These are phyloP conservation scores for Umbelopsis ramanniana DNA, from an alignment of 192 early-diverging fungal genomes.

Conservation along the genomic window DNA sequence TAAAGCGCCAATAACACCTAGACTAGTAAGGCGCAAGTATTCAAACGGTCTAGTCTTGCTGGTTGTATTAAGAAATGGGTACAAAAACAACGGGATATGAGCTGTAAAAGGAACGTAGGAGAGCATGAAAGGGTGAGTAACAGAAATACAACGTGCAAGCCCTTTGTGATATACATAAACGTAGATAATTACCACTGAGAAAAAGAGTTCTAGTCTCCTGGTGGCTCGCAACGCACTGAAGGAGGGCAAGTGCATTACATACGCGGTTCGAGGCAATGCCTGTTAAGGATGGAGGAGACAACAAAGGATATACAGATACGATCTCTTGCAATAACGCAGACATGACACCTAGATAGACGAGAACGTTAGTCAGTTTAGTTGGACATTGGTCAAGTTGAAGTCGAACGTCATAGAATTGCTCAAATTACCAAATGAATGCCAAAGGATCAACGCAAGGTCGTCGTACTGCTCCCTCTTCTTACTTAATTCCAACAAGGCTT, in stretches of 20 bases:
- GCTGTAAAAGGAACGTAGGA: constrained; percentile 56
- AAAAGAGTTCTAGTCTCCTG: constrained; percentile 86
- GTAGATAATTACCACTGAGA: constrained; percentile 62
- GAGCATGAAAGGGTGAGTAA: constrained; percentile 25
- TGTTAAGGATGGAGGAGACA: constrained; percentile 86
- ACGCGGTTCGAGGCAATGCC: constrained; percentile 92
- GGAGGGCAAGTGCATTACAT: constrained; percentile 92
- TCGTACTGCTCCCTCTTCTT: constrained; percentile 95
- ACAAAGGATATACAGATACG: constrained; percentile 90
- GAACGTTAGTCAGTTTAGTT: neutral
- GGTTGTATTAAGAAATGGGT: constrained; percentile 96
- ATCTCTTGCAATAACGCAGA: constrained; percentile 95
- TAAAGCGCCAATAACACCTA: constrained; percentile 95
- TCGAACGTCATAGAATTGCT: too few relatives aligned
- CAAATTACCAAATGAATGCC: constrained; percentile 89
- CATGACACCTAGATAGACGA: constrained; percentile 74
- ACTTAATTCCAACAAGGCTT: constrained; percentile 90
- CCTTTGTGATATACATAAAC: neutral
- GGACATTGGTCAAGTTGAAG: neutral
- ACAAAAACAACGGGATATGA: constrained; percentile 96
- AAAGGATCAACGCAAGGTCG: constrained; percentile 94
- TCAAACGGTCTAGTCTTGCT: constrained; percentile 96
- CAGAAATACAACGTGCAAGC: neutral
- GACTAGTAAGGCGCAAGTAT: constrained; percentile 90
- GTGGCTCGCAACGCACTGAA: constrained; percentile 96